Percentiles rank a stretch among this genome's conserved stretches.
phyloP scores from a whole-genome alignment of 2,329 filamentous ascomycete genomes.

The Aspergillus niger region DNA sequence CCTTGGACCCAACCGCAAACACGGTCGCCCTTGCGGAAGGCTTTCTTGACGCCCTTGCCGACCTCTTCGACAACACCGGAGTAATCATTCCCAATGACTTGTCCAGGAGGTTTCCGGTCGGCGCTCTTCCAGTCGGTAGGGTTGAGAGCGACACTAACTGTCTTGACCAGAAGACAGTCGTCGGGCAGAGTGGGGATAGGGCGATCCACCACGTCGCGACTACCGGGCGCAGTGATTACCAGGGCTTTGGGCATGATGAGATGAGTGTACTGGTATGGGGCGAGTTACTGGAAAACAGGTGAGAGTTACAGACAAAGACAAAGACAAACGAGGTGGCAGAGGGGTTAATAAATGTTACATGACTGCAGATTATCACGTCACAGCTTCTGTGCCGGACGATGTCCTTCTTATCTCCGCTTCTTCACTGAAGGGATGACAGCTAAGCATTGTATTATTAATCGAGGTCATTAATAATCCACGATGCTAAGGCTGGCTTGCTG shows the following conservation, averaged over 20 bases:
- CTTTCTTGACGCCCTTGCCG: slow-evolving; percentile 49
- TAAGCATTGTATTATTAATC: too few species aligned
- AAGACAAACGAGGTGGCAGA: not conserved
- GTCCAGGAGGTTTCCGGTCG: not conserved
- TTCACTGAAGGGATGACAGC: too few species aligned
- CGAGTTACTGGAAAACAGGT: not conserved
- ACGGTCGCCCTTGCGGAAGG: slow-evolving; percentile 54
- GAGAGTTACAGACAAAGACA: not conserved
- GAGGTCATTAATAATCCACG: too few species aligned
- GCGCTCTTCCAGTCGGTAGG: slow-evolving; percentile 7
- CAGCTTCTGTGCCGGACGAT: not conserved
- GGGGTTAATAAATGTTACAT: not conserved
- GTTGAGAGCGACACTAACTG: slow-evolving; percentile 9
- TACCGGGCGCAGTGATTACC: not conserved
- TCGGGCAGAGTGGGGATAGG: not conserved
- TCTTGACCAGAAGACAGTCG: slow-evolving; percentile 1
- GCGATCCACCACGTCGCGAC: not conserved
- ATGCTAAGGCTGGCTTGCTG: too few species aligned
- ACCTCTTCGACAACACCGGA: slow-evolving; percentile 29
- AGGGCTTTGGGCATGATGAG: not conserved
- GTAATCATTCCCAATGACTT: slow-evolving; percentile 6
- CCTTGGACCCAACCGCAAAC: slow-evolving; percentile 56
- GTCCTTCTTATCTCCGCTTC: too few species aligned
- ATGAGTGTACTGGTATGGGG: too few species aligned
- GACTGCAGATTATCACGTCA: not conserved